Percentiles rank a stretch among this genome's conserved stretches.
phyloP scores from a whole-genome alignment of 192 early-diverging fungal species.

The Linnemannia hyalina region DNA sequence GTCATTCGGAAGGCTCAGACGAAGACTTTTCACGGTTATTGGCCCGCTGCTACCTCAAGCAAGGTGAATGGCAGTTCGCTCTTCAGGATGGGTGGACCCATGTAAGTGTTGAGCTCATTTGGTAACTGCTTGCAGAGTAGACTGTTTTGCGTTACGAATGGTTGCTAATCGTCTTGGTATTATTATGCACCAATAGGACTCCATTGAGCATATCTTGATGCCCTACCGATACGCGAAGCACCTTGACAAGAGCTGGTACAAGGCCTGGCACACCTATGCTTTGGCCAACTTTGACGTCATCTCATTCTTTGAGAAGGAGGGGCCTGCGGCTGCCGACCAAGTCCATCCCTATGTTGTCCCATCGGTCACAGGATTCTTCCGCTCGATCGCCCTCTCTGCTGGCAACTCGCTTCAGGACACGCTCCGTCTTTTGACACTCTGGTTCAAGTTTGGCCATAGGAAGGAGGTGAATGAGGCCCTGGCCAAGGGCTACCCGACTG shows the following conservation, averaged over 20 bases:
- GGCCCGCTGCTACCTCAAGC: slow-evolving; percentile 91
- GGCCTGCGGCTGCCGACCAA: slow-evolving; percentile 2
- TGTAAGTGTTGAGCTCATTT: slow-evolving; percentile 21
- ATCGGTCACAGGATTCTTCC: slow-evolving; percentile 92
- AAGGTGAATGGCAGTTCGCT: slow-evolving; percentile 92
- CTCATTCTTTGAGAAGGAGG: slow-evolving; percentile 71
- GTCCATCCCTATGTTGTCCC: slow-evolving; percentile 83
- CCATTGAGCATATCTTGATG: slow-evolving; percentile 77
- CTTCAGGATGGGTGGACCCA: slow-evolving; percentile 60
- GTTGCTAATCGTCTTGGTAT: background rate
- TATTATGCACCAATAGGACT: slow-evolving; percentile 46
- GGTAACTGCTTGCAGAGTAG: background rate
- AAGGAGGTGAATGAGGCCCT: slow-evolving; percentile 87
- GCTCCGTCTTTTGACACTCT: slow-evolving; percentile 89
- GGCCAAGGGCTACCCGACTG: slow-evolving; percentile 80
- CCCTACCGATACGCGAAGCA: slow-evolving; percentile 87
- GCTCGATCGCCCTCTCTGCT: slow-evolving; percentile 91
- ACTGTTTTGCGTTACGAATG: background rate
- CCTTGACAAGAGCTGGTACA: slow-evolving; percentile 94
- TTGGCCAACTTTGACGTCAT: slow-evolving; percentile 92
- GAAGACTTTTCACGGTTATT: slow-evolving; percentile 60
- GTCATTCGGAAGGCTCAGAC: slow-evolving; percentile 22
- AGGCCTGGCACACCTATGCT: slow-evolving; percentile 97
- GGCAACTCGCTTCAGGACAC: slow-evolving; percentile 94
- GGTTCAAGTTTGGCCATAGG: slow-evolving; percentile 96